Evolutionary conservation across 2,329 filamentous ascomycete genomes (phyloP).

Genomic region (Aureobasidium sp.): DNA sequence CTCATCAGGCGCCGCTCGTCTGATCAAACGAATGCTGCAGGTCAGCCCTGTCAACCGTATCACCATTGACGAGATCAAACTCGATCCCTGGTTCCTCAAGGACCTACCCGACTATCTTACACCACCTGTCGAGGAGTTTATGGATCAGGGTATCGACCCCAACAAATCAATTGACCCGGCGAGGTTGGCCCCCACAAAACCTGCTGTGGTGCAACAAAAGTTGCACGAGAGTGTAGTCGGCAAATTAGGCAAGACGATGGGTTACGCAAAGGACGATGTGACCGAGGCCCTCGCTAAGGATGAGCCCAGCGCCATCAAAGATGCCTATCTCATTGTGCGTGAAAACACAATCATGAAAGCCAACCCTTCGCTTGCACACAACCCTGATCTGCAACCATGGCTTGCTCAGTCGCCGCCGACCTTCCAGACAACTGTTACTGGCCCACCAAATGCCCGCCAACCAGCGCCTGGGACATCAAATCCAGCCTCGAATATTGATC

Average conservation of each 20-base stretch:
- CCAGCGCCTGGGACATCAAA: constrained; percentile 17
- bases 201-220: constrained; percentile 74
- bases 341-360: constrained; percentile 97
- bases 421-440: constrained; percentile 33
- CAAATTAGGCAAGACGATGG: constrained; percentile 97
- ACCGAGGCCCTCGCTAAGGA: constrained; percentile 86
- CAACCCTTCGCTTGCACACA: constrained; percentile 58
- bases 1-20: constrained; percentile 67
- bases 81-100: constrained; percentile 88
- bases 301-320: constrained; percentile 96
- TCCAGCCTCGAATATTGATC: constrained; percentile 27
- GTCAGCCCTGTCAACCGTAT: constrained; percentile 92
- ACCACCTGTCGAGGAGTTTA: constrained; percentile 82
- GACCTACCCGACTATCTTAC: constrained; percentile 81
- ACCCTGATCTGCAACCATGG: constrained; percentile 46
- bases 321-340: constrained; percentile 94
- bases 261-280: constrained; percentile 89
- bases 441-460: constrained; percentile 25
- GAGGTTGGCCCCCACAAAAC: constrained; percentile 71
- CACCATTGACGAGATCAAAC: constrained; percentile 85
- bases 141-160: constrained; percentile 88
- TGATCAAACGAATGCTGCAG: constrained; percentile 91
- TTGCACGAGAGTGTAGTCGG: constrained; percentile 87
- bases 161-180: constrained; percentile 82
- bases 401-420: constrained; percentile 50